Base-by-base conservation (phyloP, 352 stramenopile species). In the Globisporangium recalcitrans region DNA sequence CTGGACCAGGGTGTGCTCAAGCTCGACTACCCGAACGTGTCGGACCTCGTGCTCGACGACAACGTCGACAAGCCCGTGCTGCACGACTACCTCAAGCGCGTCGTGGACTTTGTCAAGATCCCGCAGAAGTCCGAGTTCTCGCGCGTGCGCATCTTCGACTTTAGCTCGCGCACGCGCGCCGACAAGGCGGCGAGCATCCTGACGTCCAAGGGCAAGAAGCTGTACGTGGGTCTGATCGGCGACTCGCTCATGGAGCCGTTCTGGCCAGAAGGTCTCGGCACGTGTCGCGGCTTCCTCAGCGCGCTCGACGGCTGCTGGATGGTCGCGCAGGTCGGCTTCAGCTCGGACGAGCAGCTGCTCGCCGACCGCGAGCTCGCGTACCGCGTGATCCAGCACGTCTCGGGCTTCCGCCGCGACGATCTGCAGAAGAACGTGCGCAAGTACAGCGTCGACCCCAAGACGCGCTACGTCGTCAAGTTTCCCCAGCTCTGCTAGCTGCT, bases 161-260 rank as follows among this genome's bases (percentile, higher is more conserved):
- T 95, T 65, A 91, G 80, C 63, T 77, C 82, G 32, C 83, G 83
- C 40, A 90, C 81, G 36, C 83, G 85, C 16, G 84, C 79, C 4
- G 80, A 87, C 38, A 85, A 90, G 73, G 84, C 84, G 8, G 80
- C 80, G 8, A 90, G 77, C 62, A 75, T 93, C 34, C 60, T 93
- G 26, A 71, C 70, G 4, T 78, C 81, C 31, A 69, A 77, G 1
- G 77, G 76, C 67, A 88, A 87, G 75, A 93, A 93, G 60, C 67
- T 92, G 31, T 91, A 88, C 64, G 82, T 90, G 29, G 82, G 83
- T 0, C 67, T 91, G 26, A 86, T 95, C 26, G 85, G 85, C 27
- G 85, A 95, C 49, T 75, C 83, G 40, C 68, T 95, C 38, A 87
- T 95, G 52, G 85, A 95, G 64, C 85, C 85, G 36, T 95, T 95